phyloP scores from a whole-genome alignment of 768 basidiomycete genomes.

The Pleurotus citrinopileatus region DNA sequence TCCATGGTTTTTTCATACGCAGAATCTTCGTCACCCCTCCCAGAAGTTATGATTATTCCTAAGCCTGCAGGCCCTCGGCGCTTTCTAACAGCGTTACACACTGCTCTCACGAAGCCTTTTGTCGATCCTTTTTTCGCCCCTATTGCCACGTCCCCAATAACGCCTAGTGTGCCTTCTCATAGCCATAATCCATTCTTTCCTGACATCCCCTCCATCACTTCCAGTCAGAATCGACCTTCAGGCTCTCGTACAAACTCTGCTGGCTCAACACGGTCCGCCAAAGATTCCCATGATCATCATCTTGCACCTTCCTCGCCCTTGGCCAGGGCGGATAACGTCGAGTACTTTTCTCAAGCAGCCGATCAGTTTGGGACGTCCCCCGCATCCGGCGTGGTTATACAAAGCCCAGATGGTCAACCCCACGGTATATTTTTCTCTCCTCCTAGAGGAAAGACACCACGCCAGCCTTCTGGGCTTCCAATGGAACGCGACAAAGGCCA shows the following conservation, averaged over 20 bases:
- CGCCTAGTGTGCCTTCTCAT: constrained; percentile 56
- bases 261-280: constrained; percentile 54
- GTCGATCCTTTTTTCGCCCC: constrained; percentile 92
- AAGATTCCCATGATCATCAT: constrained; percentile 33
- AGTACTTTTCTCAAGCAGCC: constrained; percentile 75
- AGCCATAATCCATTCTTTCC: constrained; percentile 45
- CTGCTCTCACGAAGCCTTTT: constrained; percentile 79
- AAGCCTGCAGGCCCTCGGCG: constrained; percentile 96
- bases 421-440: constrained; percentile 98
- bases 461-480: constrained; percentile 30
- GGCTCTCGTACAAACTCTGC: constrained; percentile 61
- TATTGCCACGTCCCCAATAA: constrained; percentile 90
- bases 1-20: constrained; percentile 51
- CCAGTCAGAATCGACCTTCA: constrained; percentile 44
- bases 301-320: constrained; percentile 67
- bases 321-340: constrained; percentile 65
- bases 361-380: constrained; percentile 71
- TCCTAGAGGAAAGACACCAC: constrained; percentile 36
- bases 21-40: constrained; percentile 44
- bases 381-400: constrained; percentile 85
- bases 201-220: constrained; percentile 25
- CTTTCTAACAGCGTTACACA: constrained; percentile 89
- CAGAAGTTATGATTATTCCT: constrained; percentile 95
- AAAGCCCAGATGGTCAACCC: constrained; percentile 90
- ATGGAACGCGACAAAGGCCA: constrained; percentile 50